Base-by-base conservation (phyloP, 495 filamentous ascomycete genomes). In the Xylaria telfairii region DNA sequence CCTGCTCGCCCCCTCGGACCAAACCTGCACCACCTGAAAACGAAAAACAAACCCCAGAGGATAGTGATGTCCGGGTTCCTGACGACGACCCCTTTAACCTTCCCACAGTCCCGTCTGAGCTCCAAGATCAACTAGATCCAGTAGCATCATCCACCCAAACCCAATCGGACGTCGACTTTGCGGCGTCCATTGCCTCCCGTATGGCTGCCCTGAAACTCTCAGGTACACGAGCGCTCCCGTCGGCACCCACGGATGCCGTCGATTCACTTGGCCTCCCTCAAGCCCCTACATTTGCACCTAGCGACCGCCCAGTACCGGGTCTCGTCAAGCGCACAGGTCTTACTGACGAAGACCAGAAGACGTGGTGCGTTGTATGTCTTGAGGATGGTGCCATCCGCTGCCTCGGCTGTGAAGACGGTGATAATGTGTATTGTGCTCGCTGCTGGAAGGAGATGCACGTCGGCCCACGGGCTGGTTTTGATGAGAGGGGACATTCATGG, bases 381-480 rank as follows among this genome's bases (percentile, higher is more conserved):
- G 88, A 89, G 44, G 90, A 92, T 72, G 90, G 89, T 4, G 85
- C 84, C 4, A 80, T 92, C 13, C 76, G 79, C 62, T 93, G 91
- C 74, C 63, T 84, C 3, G 90, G 88, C 13, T 92, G 91, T 74
- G 89, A 90, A 68, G 21, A 30, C 8, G 84, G 82, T 9, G 90
- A 92, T 68, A 42, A 70, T 21, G 75, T 90, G 21, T 93, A 91
- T 74, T 93, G 91, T 77, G 81, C 79, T 12, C 75, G 83, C 7
- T 92, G 91, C 79, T 93, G 90, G 90, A 82, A 80, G 59, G 91
- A 92, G 73, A 90, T 91, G 75, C 91, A 93, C 71, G 80, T 86
- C 3, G 90, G 90, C 0, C 82, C 83, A 39, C 73, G 76, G 60
- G 89, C 86, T 3, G 87, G 87, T 5, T 87, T 78, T 60, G 89